phyloP scores from a whole-genome alignment of 2,329 filamentous ascomycete genomes.

The Lecanosticta acicola region DNA sequence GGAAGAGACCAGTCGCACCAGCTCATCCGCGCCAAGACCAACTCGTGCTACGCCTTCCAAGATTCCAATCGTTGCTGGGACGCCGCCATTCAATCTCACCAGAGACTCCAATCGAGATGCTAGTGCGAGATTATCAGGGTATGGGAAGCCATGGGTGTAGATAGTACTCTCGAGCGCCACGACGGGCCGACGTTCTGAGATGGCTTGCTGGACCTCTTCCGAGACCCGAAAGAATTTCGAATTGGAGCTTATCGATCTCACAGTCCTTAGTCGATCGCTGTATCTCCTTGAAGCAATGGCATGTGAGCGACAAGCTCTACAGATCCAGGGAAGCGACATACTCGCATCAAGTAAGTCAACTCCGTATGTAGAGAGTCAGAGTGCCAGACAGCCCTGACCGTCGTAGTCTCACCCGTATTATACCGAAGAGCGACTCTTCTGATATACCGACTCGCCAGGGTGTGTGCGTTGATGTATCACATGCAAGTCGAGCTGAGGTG shows the following conservation, averaged over 20 bases:
- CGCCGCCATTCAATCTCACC: constrained; percentile 71
- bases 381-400: no score
- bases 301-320: constrained; percentile 13
- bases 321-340: constrained; percentile 13
- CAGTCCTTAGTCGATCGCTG: background rate
- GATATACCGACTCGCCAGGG: no score
- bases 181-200: constrained; percentile 69
- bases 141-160: constrained; percentile 82
- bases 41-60: constrained; percentile 77
- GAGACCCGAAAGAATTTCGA: constrained; percentile 58
- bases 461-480: no score
- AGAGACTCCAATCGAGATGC: constrained; percentile 75
- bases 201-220: constrained; percentile 73
- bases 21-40: constrained; percentile 66
- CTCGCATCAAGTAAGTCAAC: background rate
- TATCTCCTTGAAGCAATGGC: background rate
- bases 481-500: background rate
- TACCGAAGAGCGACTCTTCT: no score
- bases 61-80: constrained; percentile 88
- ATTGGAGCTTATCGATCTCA: constrained; percentile 9
- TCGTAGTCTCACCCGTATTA: no score
- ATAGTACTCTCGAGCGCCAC: constrained; percentile 95
- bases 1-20: constrained; percentile 61
- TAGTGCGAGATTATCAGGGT: constrained; percentile 67
- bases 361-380: background rate